Conservation (phyloP, 225 moss, liverwort and hornwort genomes). For the Pseudoscleropodium purum region DNA sequence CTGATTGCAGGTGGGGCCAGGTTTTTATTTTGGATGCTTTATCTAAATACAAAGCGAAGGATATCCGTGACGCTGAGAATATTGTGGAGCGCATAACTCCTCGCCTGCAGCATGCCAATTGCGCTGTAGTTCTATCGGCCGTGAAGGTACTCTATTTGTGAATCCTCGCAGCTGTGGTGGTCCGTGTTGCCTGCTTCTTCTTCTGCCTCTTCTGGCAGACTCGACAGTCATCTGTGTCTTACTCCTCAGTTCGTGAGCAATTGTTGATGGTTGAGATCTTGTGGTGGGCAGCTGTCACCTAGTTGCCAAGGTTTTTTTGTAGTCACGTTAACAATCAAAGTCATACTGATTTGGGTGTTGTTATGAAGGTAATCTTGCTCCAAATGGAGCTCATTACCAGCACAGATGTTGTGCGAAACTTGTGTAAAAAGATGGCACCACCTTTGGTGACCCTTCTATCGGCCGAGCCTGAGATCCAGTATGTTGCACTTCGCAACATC, state of each 20-base stretch:
- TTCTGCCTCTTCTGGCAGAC: background rate
- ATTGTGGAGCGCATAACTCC: slow-evolving; percentile 98
- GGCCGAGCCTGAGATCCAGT: slow-evolving; percentile 97
- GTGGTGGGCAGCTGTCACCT: background rate
- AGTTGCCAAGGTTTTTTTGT: background rate
- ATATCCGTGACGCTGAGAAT: slow-evolving; percentile 95
- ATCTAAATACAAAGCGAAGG: slow-evolving; percentile 95
- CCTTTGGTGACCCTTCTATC: slow-evolving; percentile 94
- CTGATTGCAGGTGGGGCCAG: slow-evolving; percentile 82
- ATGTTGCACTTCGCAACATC: slow-evolving; percentile 95
- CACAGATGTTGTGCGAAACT: slow-evolving; percentile 74
- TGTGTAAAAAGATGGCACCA: slow-evolving; percentile 99
- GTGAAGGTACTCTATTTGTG: slow-evolving; percentile 57
- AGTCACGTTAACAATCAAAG: background rate
- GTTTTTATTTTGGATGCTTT: slow-evolving; percentile 96
- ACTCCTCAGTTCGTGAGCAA: background rate
- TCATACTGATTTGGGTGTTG: background rate
- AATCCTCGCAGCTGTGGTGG: background rate
- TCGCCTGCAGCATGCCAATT: slow-evolving; percentile 96
- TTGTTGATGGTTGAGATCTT: background rate
- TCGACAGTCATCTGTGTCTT: background rate
- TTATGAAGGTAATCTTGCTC: slow-evolving; percentile 77
- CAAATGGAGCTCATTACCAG: slow-evolving; percentile 99
- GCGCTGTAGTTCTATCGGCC: slow-evolving; percentile 94
- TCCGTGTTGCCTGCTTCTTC: background rate